Percentiles rank a stretch among this genome's conserved stretches.
Conservation (phyloP, 1,284 basidiomycete species). For the Chalciporus piperatoides region DNA sequence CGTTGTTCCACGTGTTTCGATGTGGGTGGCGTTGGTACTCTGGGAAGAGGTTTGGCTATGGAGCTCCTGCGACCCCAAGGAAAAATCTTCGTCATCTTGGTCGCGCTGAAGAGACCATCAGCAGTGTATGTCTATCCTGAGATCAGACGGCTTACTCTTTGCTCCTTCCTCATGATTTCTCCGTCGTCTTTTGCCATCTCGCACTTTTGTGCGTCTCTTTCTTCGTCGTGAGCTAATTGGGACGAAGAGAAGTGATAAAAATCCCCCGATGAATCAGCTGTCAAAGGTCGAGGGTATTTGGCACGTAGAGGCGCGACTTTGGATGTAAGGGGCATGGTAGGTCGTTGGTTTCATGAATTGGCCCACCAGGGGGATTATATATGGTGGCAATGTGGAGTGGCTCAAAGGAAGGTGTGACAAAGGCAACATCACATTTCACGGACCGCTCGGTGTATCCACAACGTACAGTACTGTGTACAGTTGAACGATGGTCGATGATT, state of each 20-base stretch:
- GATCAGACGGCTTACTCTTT: conserved; percentile 1
- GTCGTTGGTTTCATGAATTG: background rate
- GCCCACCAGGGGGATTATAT: background rate
- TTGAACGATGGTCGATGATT: background rate
- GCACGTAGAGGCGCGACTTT: background rate
- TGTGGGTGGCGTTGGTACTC: background rate
- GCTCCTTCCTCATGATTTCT: conserved; percentile 5
- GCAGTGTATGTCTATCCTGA: background rate
- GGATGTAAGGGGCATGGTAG: background rate
- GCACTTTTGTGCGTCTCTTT: conserved; percentile 1
- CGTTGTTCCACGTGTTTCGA: background rate
- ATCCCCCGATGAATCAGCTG: conserved; percentile 9
- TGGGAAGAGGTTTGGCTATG: conserved; percentile 8
- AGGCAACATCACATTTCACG: background rate
- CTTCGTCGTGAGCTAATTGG: conserved; percentile 11
- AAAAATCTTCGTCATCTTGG: conserved; percentile 9
- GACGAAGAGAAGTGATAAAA: conserved; percentile 6
- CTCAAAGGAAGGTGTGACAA: background rate
- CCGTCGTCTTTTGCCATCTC: conserved; percentile 3
- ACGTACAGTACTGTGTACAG: too few species aligned
- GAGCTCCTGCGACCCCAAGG: conserved; percentile 6
- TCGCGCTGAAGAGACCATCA: conserved; percentile 3
- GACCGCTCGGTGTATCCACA: too few species aligned
- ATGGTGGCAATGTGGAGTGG: background rate
- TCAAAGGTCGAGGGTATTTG: conserved; percentile 11